These are phyloP conservation scores for Oryza meyeriana DNA, from an alignment of 176 grass and related monocot genomes.

Conservation along the genomic window DNA sequence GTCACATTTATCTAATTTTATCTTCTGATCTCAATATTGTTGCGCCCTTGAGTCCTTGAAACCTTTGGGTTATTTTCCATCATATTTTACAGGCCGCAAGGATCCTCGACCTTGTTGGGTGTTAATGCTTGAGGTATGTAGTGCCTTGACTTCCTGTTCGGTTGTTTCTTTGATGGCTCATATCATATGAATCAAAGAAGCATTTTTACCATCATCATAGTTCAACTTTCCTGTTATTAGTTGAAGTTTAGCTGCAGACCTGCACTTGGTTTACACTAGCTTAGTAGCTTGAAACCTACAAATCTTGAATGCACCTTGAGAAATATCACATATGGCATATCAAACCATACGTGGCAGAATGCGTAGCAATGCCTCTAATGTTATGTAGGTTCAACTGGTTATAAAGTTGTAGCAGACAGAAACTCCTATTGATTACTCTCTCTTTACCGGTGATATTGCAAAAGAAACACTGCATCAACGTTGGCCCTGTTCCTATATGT, in stretches of 20 bases:
- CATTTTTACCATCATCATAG: background rate
- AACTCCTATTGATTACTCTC: background rate
- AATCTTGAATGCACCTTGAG: background rate
- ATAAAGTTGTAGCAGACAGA: slow-evolving; percentile 11
- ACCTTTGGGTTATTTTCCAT: slow-evolving; percentile 15
- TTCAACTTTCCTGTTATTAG: background rate
- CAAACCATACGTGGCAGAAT: background rate
- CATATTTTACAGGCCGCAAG: slow-evolving; percentile 44
- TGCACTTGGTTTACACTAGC: background rate
- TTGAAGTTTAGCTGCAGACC: background rate
- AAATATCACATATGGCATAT: background rate
- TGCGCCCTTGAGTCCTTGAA: slow-evolving; percentile 28
- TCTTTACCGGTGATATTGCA: background rate
- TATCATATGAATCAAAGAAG: background rate
- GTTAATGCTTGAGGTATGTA: slow-evolving; percentile 93
- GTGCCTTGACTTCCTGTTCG: background rate
- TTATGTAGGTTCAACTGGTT: background rate
- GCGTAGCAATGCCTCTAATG: background rate
- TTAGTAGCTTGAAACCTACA: background rate
- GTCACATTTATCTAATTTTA: background rate
- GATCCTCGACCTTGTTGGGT: slow-evolving; percentile 81
- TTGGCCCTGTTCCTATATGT: background rate
- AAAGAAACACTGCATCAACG: slow-evolving; percentile 7
- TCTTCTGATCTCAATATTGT: background rate
- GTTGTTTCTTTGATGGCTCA: background rate